Evolutionary conservation across 2,329 filamentous ascomycete genomes (phyloP).

Genomic region (Diplocarpon mali): DNA sequence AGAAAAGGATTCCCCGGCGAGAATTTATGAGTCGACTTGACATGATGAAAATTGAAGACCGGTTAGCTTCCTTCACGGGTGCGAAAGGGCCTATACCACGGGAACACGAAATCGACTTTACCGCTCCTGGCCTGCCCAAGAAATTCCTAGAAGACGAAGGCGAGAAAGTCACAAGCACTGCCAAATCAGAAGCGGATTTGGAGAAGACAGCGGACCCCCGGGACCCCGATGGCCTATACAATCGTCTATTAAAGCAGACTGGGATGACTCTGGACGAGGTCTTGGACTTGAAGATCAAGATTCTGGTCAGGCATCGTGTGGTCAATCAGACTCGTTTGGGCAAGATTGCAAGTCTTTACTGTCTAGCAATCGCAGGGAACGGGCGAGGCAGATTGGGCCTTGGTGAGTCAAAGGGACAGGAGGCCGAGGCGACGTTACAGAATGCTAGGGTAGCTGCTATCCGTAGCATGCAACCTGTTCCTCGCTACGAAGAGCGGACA

Average conservation of each 20-base stretch:
- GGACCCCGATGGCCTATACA: constrained; percentile 27
- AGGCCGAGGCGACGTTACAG: constrained; percentile 51
- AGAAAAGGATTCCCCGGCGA: not conserved
- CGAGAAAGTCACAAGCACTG: not conserved
- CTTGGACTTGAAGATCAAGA: constrained; percentile 51
- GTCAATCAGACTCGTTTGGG: constrained; percentile 92
- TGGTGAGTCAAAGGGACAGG: constrained; percentile 80
- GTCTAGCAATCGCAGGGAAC: constrained; percentile 77
- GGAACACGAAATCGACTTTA: constrained; percentile 8
- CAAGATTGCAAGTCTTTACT: constrained; percentile 71
- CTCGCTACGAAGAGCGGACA: constrained; percentile 82
- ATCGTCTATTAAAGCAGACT: constrained; percentile 35
- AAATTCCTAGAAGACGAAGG: constrained; percentile 11
- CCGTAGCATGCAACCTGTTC: constrained; percentile 85
- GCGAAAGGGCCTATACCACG: constrained; percentile 17
- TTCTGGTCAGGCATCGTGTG: constrained; percentile 63
- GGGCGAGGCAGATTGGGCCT: constrained; percentile 75
- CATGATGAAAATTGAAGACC: constrained; percentile 17
- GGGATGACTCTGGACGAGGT: constrained; percentile 44
- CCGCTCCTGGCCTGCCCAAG: constrained; percentile 21
- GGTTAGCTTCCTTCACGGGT: constrained; percentile 16
- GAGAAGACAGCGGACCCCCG: constrained; percentile 18
- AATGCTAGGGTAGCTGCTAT: constrained; percentile 77
- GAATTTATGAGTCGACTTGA: constrained; percentile 10
- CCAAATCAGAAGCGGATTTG: constrained; percentile 8